These are phyloP conservation scores for Euryodendron excelsum DNA, from an alignment of 148 eudicot species.

Conservation along the genomic window DNA sequence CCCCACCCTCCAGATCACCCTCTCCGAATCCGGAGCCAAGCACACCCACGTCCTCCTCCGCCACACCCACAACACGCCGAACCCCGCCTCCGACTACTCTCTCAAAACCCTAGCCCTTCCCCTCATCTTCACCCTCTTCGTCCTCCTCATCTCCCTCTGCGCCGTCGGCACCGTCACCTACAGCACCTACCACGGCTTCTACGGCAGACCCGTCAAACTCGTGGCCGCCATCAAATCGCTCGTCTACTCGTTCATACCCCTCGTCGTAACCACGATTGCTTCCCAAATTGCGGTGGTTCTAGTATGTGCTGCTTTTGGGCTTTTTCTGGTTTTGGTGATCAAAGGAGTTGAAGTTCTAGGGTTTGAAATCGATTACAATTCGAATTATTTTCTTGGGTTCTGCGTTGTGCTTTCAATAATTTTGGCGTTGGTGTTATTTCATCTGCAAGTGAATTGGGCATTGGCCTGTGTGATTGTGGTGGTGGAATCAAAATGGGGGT, in stretches of 20 bases:
- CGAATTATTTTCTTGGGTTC: slow-evolving; percentile 23
- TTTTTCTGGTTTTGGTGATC: slow-evolving; percentile 2
- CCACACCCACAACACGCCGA: not conserved
- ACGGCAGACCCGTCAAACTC: slow-evolving; percentile 19
- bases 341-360: slow-evolving; percentile 24
- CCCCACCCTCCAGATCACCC: slow-evolving; percentile 37
- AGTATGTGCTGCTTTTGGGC: slow-evolving; percentile 17
- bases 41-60: slow-evolving; percentile 19
- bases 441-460: slow-evolving; percentile 45
- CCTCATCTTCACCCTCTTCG: slow-evolving; percentile 27
- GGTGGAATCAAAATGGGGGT: slow-evolving; percentile 62
- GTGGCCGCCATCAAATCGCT: slow-evolving; percentile 11
- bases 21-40: slow-evolving; percentile 10
- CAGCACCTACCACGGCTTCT: slow-evolving; percentile 16
- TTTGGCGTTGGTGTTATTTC: slow-evolving; percentile 21
- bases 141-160: slow-evolving; percentile 29
- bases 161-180: slow-evolving; percentile 29
- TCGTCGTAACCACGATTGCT: not conserved
- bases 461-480: slow-evolving; percentile 48
- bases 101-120: slow-evolving; percentile 6
- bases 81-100: not conserved
- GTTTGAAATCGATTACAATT: slow-evolving; percentile 22
- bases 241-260: slow-evolving; percentile 13
- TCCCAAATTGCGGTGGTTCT: slow-evolving; percentile 10
- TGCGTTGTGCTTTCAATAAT: slow-evolving; percentile 17